A percentile compares a stretch with the other conserved stretches of the same genome.
Conservation (phyloP, 495 filamentous ascomycete genomes). For the Aspergillus mulundensis region DNA sequence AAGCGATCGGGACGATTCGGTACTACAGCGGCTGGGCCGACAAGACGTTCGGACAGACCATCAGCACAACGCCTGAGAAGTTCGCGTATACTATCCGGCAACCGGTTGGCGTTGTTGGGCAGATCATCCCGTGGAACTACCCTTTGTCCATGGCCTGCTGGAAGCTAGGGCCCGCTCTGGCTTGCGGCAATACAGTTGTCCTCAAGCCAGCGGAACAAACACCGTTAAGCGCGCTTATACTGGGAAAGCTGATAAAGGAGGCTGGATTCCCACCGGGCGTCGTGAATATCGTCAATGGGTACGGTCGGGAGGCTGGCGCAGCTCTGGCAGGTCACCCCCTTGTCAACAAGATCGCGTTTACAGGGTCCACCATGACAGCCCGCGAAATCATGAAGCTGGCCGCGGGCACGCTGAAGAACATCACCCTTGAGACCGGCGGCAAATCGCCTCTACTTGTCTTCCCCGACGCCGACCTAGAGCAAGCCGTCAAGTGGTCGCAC, state of each 20-base stretch:
- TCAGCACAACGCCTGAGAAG: conserved; percentile 72
- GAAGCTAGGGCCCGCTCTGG: conserved; percentile 87
- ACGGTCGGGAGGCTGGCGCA: conserved; percentile 71
- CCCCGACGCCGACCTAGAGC: conserved; percentile 80
- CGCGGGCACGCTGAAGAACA: conserved; percentile 79
- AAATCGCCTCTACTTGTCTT: conserved; percentile 85
- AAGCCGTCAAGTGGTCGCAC: conserved; percentile 84
- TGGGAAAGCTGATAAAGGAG: conserved; percentile 74
- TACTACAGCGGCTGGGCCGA: conserved; percentile 93
- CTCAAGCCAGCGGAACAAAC: conserved; percentile 92
- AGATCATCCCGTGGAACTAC: conserved; percentile 95
- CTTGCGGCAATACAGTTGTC: conserved; percentile 82
- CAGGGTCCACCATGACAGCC: conserved; percentile 76
- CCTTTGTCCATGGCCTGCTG: conserved; percentile 84
- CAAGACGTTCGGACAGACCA: conserved; percentile 87
- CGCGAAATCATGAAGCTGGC: conserved; percentile 89
- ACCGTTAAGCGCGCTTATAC: conserved; percentile 73
- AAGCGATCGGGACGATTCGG: conserved; percentile 64
- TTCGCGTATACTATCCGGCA: conserved; percentile 87
- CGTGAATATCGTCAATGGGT: conserved; percentile 85
- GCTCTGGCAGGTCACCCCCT: conserved; percentile 69
- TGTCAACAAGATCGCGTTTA: conserved; percentile 91
- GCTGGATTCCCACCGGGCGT: conserved; percentile 91
- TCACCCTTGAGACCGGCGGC: conserved; percentile 88
- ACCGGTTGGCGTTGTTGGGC: conserved; percentile 83